Evolutionary conservation across 768 basidiomycete species (phyloP).

Genomic region (Coprinopsis strossmayeri): DNA sequence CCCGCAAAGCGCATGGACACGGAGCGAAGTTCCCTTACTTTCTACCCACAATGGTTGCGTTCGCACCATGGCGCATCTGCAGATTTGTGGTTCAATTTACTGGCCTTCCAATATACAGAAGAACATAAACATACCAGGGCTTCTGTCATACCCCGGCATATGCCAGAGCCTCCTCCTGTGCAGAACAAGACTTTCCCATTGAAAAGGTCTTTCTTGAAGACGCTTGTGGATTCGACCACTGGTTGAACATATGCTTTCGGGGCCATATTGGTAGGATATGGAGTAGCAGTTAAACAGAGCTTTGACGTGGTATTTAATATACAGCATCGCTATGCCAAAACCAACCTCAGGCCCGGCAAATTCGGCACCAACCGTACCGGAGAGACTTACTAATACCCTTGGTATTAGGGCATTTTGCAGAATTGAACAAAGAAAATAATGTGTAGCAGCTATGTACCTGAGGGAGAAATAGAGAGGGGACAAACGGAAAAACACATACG

Average conservation of each 20-base stretch:
- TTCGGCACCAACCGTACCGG: background rate
- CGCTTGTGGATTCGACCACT: slow-evolving; percentile 42
- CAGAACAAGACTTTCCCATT: slow-evolving; percentile 86
- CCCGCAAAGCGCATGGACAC: background rate
- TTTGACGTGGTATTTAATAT: background rate
- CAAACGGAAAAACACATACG: too few relatives aligned
- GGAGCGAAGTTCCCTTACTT: slow-evolving; percentile 46
- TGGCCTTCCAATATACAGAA: slow-evolving; percentile 6
- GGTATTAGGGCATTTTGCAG: too few relatives aligned
- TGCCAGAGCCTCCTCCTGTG: slow-evolving; percentile 90
- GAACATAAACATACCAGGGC: slow-evolving; percentile 61
- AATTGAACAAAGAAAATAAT: too few relatives aligned
- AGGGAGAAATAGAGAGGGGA: too few relatives aligned
- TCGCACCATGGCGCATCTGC: slow-evolving; percentile 80
- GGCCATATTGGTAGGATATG: slow-evolving; percentile 27
- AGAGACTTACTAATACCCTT: too few relatives aligned
- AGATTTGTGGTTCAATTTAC: slow-evolving; percentile 9
- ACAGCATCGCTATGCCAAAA: background rate
- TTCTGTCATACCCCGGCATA: slow-evolving; percentile 85
- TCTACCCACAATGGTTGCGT: slow-evolving; percentile 78
- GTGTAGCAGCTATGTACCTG: too few relatives aligned
- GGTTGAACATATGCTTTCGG: slow-evolving; percentile 36
- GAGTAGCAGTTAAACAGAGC: background rate
- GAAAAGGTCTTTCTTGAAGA: slow-evolving; percentile 81
- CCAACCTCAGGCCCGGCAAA: background rate